Evolutionary conservation across 2,329 filamentous ascomycete species (phyloP), one percentile per base, ranked within the genome.

Genomic region (Colletotrichum tofieldiae): DNA sequence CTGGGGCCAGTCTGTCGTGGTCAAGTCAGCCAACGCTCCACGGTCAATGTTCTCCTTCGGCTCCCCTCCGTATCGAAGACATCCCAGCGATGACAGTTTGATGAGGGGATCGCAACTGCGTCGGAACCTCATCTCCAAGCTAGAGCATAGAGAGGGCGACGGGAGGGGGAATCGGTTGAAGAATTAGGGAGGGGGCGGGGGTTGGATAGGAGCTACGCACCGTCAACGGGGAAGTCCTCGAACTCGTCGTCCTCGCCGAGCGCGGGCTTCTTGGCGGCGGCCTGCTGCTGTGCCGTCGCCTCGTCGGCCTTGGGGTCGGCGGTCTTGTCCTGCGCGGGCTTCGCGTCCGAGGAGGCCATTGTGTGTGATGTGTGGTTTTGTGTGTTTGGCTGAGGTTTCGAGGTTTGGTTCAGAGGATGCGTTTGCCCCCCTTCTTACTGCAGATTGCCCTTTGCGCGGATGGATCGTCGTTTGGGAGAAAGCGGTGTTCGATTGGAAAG

Each of bases 231-330:
- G 80, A 99, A 99, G 83, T 99, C 96, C 82, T 99, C 96, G 79
- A 99, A 99, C 86, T 99, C 96, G 83, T 99, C 96, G 80, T 99
- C 96, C 82, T 99, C 96, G 83, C 98, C 96, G 37, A 98, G 89
- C 71, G 93, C 90, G 43, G 92, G 77, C 60, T 70, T 73, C 66
- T 70, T 70, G 32, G 67, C 58, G 23, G 67, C 86, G 66, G 87
- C 83, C 71, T 90, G 86, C 82, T 93, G 93, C 80, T 91, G 86
- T 78, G 90, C 86, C 76, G 87, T 85, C 76, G 87, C 85, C 71
- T 84, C 81, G 74, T 84, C 82, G 83, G 86, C 78, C 78, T 83
- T 82, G 51, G 76, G 71, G 79, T 86, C 81, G 7, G 67, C 55
- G 39, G 45, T 84, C 63, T 73, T 74, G 65, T 78, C 76, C 73